Evolutionary conservation across 805 yeast species (phyloP).

Genomic region (Pichia occidentalis): DNA sequence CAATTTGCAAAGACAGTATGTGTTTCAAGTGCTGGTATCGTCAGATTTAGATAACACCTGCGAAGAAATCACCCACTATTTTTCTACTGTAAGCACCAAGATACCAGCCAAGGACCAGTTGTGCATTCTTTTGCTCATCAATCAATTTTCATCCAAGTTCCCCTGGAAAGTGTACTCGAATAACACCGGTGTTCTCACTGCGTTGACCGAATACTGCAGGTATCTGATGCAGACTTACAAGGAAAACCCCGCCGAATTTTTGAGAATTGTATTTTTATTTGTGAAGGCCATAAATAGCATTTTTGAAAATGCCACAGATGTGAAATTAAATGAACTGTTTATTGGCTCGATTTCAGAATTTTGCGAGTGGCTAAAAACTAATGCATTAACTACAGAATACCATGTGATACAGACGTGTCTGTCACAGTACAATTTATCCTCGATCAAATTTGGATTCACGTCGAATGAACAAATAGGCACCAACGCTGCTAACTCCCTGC

Average conservation of each 20-base stretch:
- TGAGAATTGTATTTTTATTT: constrained; percentile 19
- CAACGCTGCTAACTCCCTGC: too few species aligned
- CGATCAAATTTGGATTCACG: constrained; percentile 5
- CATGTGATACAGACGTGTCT: neutral
- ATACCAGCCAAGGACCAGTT: constrained; percentile 19
- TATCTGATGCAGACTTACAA: neutral
- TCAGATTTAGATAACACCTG: constrained; percentile 22
- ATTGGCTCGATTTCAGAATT: constrained; percentile 16
- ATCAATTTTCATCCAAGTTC: constrained; percentile 20
- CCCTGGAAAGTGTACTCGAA: constrained; percentile 20
- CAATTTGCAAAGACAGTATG: constrained; percentile 24
- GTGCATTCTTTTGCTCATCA: constrained; percentile 22
- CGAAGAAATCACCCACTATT: constrained; percentile 22
- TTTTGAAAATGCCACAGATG: constrained; percentile 11
- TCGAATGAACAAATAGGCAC: too few species aligned
- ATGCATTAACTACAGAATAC: neutral
- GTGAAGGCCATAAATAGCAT: constrained; percentile 21
- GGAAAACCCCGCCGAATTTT: constrained; percentile 3
- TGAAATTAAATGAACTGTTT: constrained; percentile 15
- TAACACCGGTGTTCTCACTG: constrained; percentile 14
- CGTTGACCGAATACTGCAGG: constrained; percentile 15
- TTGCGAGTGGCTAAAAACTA: constrained; percentile 8
- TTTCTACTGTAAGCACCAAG: constrained; percentile 15
- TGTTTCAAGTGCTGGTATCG: constrained; percentile 24
- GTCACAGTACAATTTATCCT: constrained; percentile 3